Evolutionary conservation across 2,329 filamentous ascomycete species (phyloP), one percentile per base, ranked within the genome.

Genomic region (Aspergillus spinulosporus): DNA sequence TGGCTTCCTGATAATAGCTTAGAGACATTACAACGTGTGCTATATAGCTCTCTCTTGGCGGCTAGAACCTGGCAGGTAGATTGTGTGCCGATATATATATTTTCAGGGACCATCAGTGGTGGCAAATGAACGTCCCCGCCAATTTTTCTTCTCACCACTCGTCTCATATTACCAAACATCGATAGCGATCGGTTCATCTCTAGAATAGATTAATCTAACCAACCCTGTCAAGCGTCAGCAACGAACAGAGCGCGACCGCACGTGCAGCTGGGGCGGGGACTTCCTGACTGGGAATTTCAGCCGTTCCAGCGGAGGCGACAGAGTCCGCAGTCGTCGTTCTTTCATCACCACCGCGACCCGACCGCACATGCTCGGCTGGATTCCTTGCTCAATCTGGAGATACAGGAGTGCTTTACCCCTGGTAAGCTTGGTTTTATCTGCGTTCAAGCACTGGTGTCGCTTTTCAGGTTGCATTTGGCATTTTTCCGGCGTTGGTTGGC

Each of bases 261-360:
- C 51, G 51, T 53, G 51, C 51, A 14, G 40, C 12, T 4, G 21
- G 37, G 49, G 49, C 40, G 49, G 49, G 40, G 49, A 28, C 21
- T 21, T 21, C 21, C 21, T 21, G 21, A 21, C 21, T 21, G 21
- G 21, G 21, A 21, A 21, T 21, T 21, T 21, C 28, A 21, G 39
- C 14, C n/a, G 39, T 40, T 40, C 34, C 34, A 37, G 34, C 6
- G 34, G 34, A 37, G n/a, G 34, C 9, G n/a, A 37, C 21, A 21
- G 21, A 21, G 21, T 21, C 21, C 21, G 21, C 21, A 21, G 21
- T 21, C 34, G 34, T 37, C 9, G 4, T 37, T 37, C 34, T 37
- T 37, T 37, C 34, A 37, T 37, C 34, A 37, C 34, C n/a, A 12
- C 21, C 21, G 21, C 21, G 21, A 21, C 21, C 21, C 34, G 34